Evolutionary conservation across 352 stramenopile genomes (phyloP), one percentile per base, ranked within the genome.

Genomic region (Phytophthora hybrid): DNA sequence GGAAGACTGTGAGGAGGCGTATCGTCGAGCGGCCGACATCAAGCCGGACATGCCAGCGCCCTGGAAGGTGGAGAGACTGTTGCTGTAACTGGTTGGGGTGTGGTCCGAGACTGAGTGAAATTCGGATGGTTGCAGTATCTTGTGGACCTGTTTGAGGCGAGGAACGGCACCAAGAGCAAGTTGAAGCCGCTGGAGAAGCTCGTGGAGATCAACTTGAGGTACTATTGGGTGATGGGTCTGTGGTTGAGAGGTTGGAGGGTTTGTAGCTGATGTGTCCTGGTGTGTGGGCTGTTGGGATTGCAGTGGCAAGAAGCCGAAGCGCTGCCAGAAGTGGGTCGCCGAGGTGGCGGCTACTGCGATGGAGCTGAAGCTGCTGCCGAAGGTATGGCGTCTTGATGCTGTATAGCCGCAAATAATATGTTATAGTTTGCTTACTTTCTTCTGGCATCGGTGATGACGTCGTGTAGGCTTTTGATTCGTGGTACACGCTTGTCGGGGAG

Each of bases 321-420:
- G 87, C 37, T 91, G 83, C 46, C 90, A 97, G 65, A 97, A 97
- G 58, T 92, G 89, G 85, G 78, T 92, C 16, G 69, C 74, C 2
- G 90, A 97, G 54, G 69, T 94, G 5, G 88, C 90, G 1, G 51
- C 67, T 2, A 88, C 85, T 5, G 82, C 90, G 0, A 67, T 84
- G 29, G 72, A 80, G 47, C 63, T 93, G 49, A 92, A 92, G 46
- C 59, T 83, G 54, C 71, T 89, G 10, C 68, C 80, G 3, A 92
- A 88, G 26, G 63, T 73, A 37, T 51, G 41, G 41, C 16, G 41
- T 16, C 11, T 44, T 44, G 37, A 16, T 44, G 37, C 11, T 44
- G 37, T 44, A 44, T 5, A 44, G 3, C 41, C 41, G 41, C 41
- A 13, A 4, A 51, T 13, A 44, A 44, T 44, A 2, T 44, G 16